phyloP scores from a whole-genome alignment of 2,329 filamentous ascomycete species.

The Fusarium illudens region DNA sequence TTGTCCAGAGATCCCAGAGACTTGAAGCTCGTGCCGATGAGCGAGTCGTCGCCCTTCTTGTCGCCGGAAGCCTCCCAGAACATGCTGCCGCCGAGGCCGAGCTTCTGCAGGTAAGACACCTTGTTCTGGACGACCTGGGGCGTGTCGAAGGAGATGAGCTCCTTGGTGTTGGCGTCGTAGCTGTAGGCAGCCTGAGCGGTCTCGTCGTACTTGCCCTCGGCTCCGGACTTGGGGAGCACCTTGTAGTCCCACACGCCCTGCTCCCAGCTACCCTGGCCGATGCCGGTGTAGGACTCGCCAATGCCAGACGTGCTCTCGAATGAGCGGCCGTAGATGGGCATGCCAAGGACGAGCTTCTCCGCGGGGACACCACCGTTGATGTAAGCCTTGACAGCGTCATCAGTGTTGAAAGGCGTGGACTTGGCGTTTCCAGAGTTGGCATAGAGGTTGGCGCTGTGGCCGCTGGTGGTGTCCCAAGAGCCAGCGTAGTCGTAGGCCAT shows the following conservation, averaged over 20 bases:
- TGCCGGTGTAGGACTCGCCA: slow-evolving; percentile 20
- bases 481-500: slow-evolving; percentile 33
- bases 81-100: slow-evolving; percentile 28
- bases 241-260: slow-evolving; percentile 33
- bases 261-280: slow-evolving; percentile 26
- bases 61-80: slow-evolving; percentile 33
- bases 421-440: slow-evolving; percentile 45
- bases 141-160: slow-evolving; percentile 29
- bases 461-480: slow-evolving; percentile 41
- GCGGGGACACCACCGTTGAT: slow-evolving; percentile 12
- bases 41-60: slow-evolving; percentile 21
- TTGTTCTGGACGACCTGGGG: slow-evolving; percentile 18
- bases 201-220: slow-evolving; percentile 15
- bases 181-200: slow-evolving; percentile 28
- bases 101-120: slow-evolving; percentile 15
- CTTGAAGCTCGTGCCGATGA: slow-evolving; percentile 18
- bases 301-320: slow-evolving; percentile 24
- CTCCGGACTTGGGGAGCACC: slow-evolving; percentile 23
- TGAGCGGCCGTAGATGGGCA: slow-evolving; percentile 31
- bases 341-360: slow-evolving; percentile 28
- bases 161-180: slow-evolving; percentile 21
- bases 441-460: slow-evolving; percentile 44
- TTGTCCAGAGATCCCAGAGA: slow-evolving; percentile 12
- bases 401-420: slow-evolving; percentile 12
- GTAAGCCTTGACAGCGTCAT: slow-evolving; percentile 18